A percentile compares a stretch with the other conserved stretches of the same genome.
phyloP scores from a whole-genome alignment of 139 green algal species.

The Parachlorella kessleri region DNA sequence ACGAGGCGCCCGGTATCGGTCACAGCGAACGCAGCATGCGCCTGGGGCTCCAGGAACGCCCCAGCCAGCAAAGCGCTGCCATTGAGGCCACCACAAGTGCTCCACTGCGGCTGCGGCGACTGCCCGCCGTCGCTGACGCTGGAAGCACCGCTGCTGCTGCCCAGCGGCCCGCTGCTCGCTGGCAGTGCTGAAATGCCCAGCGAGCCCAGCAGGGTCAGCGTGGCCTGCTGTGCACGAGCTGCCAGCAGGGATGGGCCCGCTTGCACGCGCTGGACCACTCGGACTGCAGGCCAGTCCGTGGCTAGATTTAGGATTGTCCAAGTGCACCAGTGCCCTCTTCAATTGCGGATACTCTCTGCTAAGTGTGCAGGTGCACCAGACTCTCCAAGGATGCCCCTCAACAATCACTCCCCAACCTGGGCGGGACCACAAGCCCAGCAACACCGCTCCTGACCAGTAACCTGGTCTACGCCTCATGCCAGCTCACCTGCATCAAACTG shows the following conservation, averaged over 20 bases:
- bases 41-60: slow-evolving; percentile 38
- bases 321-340: too few relatives aligned
- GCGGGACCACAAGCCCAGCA: too few relatives aligned
- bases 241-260: background rate
- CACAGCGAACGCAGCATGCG: slow-evolving; percentile 35
- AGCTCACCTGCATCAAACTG: background rate
- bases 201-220: background rate
- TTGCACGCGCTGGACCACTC: background rate
- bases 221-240: background rate
- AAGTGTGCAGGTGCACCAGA: too few relatives aligned
- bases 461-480: background rate
- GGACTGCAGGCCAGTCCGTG: background rate
- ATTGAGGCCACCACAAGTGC: slow-evolving; percentile 24
- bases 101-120: background rate
- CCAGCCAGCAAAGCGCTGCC: slow-evolving; percentile 40
- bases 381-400: too few relatives aligned
- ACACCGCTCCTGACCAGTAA: slow-evolving; percentile 11
- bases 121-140: background rate
- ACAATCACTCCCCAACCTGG: too few relatives aligned
- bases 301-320: too few relatives aligned
- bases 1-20: slow-evolving; percentile 28
- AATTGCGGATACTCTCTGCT: too few relatives aligned
- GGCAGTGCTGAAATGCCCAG: slow-evolving; percentile 2
- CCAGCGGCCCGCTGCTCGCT: too few relatives aligned
- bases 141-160: background rate